Percentiles rank a stretch among this genome's conserved stretches.
Evolutionary conservation across 495 filamentous ascomycete species (phyloP).

Genomic region (Daldinia caldariorum): DNA sequence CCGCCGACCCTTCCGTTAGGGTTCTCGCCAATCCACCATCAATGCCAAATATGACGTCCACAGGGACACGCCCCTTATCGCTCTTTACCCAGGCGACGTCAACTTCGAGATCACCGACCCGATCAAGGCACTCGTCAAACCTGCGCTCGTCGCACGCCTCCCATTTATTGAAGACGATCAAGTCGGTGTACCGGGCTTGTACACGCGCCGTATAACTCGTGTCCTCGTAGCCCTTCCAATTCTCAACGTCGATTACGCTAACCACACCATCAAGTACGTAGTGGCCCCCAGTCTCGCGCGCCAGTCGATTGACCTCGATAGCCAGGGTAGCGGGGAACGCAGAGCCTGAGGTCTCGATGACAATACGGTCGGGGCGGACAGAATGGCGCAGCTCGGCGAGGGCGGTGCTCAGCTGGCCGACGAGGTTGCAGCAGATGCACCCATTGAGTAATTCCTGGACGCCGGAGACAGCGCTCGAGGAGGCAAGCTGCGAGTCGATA

Average conservation of each 20-base stretch:
- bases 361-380: slow-evolving; percentile 77
- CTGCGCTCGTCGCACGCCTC: slow-evolving; percentile 74
- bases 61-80: slow-evolving; percentile 76
- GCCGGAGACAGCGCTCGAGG: slow-evolving; percentile 81
- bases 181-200: slow-evolving; percentile 85
- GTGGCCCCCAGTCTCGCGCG: slow-evolving; percentile 66
- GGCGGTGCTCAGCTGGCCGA: slow-evolving; percentile 85
- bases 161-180: slow-evolving; percentile 97
- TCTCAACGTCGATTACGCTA: slow-evolving; percentile 94
- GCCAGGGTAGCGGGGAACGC: slow-evolving; percentile 91
- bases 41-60: slow-evolving; percentile 83
- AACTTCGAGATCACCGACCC: slow-evolving; percentile 85
- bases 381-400: slow-evolving; percentile 73
- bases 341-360: slow-evolving; percentile 89
- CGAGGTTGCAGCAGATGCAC: slow-evolving; percentile 98
- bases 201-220: slow-evolving; percentile 87
- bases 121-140: slow-evolving; percentile 84
- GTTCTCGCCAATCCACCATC: slow-evolving; percentile 79
- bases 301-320: slow-evolving; percentile 90
- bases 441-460: slow-evolving; percentile 92
- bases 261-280: slow-evolving; percentile 91
- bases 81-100: slow-evolving; percentile 83
- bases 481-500: slow-evolving; percentile 89
- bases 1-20: slow-evolving; percentile 52
- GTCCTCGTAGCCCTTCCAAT: slow-evolving; percentile 95